These are phyloP conservation scores for Elsinoe ampelina DNA, from an alignment of 2,329 filamentous ascomycete genomes.

Conservation along the genomic window DNA sequence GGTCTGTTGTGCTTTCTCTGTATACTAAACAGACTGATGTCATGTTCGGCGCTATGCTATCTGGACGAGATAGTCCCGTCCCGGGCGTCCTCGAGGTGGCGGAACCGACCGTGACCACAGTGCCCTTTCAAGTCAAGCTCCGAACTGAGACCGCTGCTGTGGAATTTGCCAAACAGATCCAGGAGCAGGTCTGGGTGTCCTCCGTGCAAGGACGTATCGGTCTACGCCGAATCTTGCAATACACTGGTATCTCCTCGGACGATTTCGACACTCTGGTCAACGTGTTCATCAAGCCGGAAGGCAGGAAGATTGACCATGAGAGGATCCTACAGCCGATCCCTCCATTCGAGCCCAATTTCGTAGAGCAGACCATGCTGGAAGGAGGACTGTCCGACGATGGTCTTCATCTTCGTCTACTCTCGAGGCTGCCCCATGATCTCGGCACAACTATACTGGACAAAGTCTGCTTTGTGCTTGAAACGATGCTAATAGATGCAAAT, in stretches of 20 bases:
- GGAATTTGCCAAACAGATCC: not conserved
- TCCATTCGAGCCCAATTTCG: not conserved
- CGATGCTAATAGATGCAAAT: not conserved
- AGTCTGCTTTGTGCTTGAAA: not conserved
- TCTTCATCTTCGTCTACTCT: not conserved
- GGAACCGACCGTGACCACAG: not conserved
- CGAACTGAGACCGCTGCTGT: not conserved
- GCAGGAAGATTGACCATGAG: constrained; percentile 10
- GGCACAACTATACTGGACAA: not conserved
- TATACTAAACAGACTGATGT: not conserved
- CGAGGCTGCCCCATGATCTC: not conserved
- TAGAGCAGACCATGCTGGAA: not conserved
- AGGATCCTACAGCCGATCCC: not conserved
- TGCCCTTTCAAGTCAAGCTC: not conserved
- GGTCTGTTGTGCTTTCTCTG: not conserved
- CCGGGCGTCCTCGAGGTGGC: not conserved
- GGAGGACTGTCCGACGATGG: not conserved
- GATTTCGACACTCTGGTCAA: not conserved
- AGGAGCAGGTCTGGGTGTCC: not conserved
- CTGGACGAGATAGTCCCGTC: not conserved
- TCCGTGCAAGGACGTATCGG: not conserved
- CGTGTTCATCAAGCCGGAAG: not conserved
- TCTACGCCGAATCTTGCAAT: not conserved
- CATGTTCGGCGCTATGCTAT: not conserved
- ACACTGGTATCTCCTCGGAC: not conserved